Evolutionary conservation across 2,329 filamentous ascomycete species (phyloP), one percentile per base, ranked within the genome.

Genomic region (Botryotinia calthae): DNA sequence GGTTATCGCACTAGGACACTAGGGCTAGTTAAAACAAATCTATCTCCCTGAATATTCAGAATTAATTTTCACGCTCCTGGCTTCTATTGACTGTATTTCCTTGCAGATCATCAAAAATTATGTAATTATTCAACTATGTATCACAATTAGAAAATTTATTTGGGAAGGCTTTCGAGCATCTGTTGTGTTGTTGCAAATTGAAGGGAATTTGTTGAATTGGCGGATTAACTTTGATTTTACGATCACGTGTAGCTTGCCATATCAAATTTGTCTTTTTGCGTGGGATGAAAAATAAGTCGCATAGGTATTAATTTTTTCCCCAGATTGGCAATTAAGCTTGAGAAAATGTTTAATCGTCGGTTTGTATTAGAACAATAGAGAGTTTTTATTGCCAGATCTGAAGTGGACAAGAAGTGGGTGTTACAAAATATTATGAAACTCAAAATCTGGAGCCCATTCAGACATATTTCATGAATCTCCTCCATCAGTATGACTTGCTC

Each of bases 1-100:
- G 70, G 70, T 72, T 72, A 72, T 72, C 70, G n/a, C 51, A 54
- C 65, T 34, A 48, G 51, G 51, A 56, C 51, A 56, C 51, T 66
- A 71, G 58, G 48, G 54, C 70, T 72, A 67, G 70, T 64, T 48
- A 64, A 48, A 72, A 71, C 58, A 42, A 63, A 31, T 66, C 46
- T 72, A n/a, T 58, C 34, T 54, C 37, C 64, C 64, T 31, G 28
- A 67, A 40, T 54, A 54, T 67, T 56, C 34, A 66, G 46, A 46
- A 37, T 46, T 66, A 54, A 25, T 54, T 67, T 37, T 14, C 34
- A 22, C 18, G 9, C 65, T 56, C 18, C 34, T 42, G 18, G 37
- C 48, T 42, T 67, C 18, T 67, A 66, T 20, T 67, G n/a, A 42
- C 12, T 44, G 22, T 56, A 14, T 28, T 56, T 42, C 18, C 10